Base-by-base conservation (phyloP, 1,284 basidiomycete species). In the Ganoderma resinaceum region DNA sequence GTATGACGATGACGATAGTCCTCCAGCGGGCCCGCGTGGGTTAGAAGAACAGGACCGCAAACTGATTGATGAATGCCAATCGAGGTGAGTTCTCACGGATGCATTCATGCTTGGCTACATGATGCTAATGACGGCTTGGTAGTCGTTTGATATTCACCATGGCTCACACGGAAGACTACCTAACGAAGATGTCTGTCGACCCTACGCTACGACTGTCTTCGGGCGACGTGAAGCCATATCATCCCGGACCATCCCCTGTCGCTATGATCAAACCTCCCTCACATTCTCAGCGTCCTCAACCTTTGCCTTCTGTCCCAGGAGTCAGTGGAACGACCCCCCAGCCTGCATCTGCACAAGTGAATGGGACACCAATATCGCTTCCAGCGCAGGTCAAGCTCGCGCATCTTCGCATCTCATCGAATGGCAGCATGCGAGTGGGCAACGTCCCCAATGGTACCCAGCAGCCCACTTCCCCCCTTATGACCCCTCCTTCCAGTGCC, bases 21-120 rank as follows among this genome's bases (percentile, higher is more conserved):
- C 89, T 2, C 79, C 85, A 0, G 79, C 85, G 70, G 89, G 86
- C 23, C 85, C 87, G 3, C 86, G 85, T 58, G 90, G 91, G n/a
- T 73, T 83, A 31, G 92, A 91, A 62, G 93, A 89, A 75, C 89
- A 89, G 74, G 89, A 90, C 76, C 83, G 92, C 16, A 76, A 86
- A 0, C 79, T 95, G 26, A 78, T 93, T 16, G 91, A 95, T 73
- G 93, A 95, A 71, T 92, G 85, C 71, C 85, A 88, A 69, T 77
- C 87, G 5, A 86, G 83, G 89, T 91, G 79, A 65, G 86, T 80
- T 35, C 20, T 65, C 46, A 38, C 23, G 23, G 37, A 16, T 52
- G 23, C 12, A 12, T 52, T 26, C 46, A 52, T 26, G 23, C 14
- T 14, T 26, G 12, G n/a, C n/a, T n/a, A 52, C 23, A 16, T 23